A percentile compares a stretch with the other conserved stretches of the same genome.
Evolutionary conservation across 306 rosid species (phyloP).

Genomic region (Trichosanthes truncata): DNA sequence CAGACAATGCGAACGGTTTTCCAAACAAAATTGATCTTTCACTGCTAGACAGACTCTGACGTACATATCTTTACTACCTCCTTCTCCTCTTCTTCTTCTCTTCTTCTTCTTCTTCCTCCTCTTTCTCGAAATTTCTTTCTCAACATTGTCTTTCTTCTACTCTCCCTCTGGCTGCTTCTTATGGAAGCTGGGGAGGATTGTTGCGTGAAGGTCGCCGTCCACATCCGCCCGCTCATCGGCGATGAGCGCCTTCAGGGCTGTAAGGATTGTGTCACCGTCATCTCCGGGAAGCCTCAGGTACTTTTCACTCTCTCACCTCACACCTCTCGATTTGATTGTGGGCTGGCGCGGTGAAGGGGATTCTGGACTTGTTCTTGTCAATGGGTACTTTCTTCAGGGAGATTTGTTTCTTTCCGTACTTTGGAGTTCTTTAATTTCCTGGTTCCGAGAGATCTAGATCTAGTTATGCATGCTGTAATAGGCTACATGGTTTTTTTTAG

Average conservation of each 20-base stretch:
- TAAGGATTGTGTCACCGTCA: slow-evolving; percentile 91
- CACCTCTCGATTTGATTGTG: background rate
- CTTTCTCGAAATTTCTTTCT: slow-evolving; percentile 1
- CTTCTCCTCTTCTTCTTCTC: background rate
- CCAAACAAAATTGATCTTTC: slow-evolving; percentile 17
- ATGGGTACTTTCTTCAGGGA: background rate
- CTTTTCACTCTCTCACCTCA: slow-evolving; percentile 8
- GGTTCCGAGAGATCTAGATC: slow-evolving; percentile 34
- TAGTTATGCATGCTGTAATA: slow-evolving; percentile 4
- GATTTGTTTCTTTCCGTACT: background rate
- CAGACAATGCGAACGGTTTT: slow-evolving; percentile 29
- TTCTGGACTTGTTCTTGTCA: background rate
- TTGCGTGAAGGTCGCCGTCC: slow-evolving; percentile 92
- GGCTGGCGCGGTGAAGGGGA: background rate
- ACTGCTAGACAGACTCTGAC: background rate
- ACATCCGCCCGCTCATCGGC: slow-evolving; percentile 80
- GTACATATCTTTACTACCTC: background rate
- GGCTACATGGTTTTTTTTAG: background rate
- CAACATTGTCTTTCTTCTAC: background rate
- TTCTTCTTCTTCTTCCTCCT: slow-evolving; percentile 5
- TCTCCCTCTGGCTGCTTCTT: slow-evolving; percentile 14
- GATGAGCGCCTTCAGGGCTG: slow-evolving; percentile 96
- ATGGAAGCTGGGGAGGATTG: slow-evolving; percentile 87
- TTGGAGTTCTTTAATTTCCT: background rate
- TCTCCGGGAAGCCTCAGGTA: slow-evolving; percentile 95